Base-by-base conservation (phyloP, 2,329 filamentous ascomycete species). In the Aspergillus sp. region DNA sequence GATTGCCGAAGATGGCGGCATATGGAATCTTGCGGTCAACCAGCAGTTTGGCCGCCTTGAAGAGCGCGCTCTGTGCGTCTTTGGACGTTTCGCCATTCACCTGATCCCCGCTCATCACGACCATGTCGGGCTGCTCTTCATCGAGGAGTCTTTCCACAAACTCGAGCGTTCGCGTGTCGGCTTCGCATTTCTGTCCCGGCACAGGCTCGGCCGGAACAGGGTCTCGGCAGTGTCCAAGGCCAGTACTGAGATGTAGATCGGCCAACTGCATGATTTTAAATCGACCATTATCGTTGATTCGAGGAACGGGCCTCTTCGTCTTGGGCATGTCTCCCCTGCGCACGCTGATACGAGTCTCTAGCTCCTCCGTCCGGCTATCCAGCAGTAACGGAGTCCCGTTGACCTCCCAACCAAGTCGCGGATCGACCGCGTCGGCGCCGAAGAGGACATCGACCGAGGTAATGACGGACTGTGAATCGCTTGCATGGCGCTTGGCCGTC, bases 231-330 rank as follows among this genome's bases (percentile, higher is more conserved):
- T 78, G 78, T 10, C 95, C 95, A 5, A 93, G 83, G 10, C 94
- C 95, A 2, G 95, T 99, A 71, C 92, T 94, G 57, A 99, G 79
- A 76, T 99, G 95, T 62, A 98, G 79, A 78, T 99, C 95, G n/a
- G 92, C 90, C 57, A 96, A 82, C 77, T 99, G 95, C 84, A 99
- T 87, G 65, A 99, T 96, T 81, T 98, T 98, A 81, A 98, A 98
- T 68, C 90, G 92, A 31, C 94, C 95, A 72, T 95, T 92, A 62
- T 96, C 92, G 49, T 86, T 85, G 63, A 99, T 91, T 59, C 90
- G 86, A 11, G 89, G 90, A 45, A 86, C 80, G 0, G 90, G 90
- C 73, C 89, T 92, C 69, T 87, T 84, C 39, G 83, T 75, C 65
- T 88, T 85, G 22, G 81, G 79, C 22, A 85, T 85, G 54, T 82